Evolutionary conservation across 2,329 filamentous ascomycete species (phyloP).

Genomic region (Diaporthe caulivora): DNA sequence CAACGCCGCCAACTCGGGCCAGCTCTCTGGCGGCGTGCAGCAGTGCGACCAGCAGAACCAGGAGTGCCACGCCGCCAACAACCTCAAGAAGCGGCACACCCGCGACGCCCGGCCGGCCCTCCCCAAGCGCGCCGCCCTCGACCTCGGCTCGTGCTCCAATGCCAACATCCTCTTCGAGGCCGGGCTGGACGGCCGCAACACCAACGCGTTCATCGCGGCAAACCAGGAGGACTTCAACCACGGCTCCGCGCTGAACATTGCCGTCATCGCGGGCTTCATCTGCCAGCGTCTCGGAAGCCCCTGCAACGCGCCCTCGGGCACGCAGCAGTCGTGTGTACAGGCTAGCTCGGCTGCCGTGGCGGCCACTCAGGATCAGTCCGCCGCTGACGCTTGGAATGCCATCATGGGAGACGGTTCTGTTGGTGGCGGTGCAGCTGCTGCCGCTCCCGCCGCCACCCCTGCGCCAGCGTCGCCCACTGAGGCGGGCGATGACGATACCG

Average conservation of each 20-base stretch:
- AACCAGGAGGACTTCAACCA: conserved; percentile 59
- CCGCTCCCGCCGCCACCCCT: conserved; percentile 34
- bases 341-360: conserved; percentile 46
- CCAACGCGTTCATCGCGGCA: conserved; percentile 56
- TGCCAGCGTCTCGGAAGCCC: conserved; percentile 54
- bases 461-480: conserved; percentile 27
- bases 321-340: conserved; percentile 45
- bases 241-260: conserved; percentile 60
- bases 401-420: conserved; percentile 41
- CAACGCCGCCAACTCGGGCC: conserved; percentile 54
- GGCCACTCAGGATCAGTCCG: conserved; percentile 48
- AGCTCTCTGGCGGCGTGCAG: conserved; percentile 46
- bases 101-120: neutral
- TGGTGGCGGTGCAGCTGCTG: conserved; percentile 38
- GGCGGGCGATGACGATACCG: conserved; percentile 12
- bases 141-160: conserved; percentile 56
- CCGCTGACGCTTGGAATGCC: conserved; percentile 51
- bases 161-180: conserved; percentile 57
- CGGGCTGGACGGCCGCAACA: conserved; percentile 58
- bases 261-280: conserved; percentile 61
- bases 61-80: conserved; percentile 43
- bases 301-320: conserved; percentile 49
- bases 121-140: conserved; percentile 42
- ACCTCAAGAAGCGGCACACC: conserved; percentile 18
- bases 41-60: conserved; percentile 55